Conservation (phyloP, 768 basidiomycete genomes). For the Suillus subalutaceus region DNA sequence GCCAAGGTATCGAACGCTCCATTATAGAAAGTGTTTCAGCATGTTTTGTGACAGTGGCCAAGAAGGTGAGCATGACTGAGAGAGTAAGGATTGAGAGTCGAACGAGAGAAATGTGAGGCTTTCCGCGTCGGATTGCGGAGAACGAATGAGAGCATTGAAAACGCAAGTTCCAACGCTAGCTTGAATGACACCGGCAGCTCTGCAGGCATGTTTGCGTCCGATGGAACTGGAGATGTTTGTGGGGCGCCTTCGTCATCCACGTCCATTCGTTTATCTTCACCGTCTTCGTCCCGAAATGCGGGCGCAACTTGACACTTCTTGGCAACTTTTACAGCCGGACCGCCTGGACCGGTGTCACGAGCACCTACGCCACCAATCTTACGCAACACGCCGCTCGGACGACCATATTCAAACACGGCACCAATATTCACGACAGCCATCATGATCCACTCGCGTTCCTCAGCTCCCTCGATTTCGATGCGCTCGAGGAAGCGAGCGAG, state of each 20-base stretch:
- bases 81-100: constrained; percentile 85
- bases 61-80: constrained; percentile 84
- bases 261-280: constrained; percentile 63
- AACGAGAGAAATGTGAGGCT: constrained; percentile 55
- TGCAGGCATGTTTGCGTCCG: constrained; percentile 34
- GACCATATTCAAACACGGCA: constrained; percentile 87
- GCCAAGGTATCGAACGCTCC: constrained; percentile 86
- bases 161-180: constrained; percentile 78
- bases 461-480: constrained; percentile 76
- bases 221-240: constrained; percentile 32
- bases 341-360: constrained; percentile 38
- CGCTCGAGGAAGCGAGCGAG: constrained; percentile 88
- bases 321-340: constrained; percentile 48
- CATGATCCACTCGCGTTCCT: constrained; percentile 94
- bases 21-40: constrained; percentile 60
- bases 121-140: constrained; percentile 66
- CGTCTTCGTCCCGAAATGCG: constrained; percentile 35
- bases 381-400: constrained; percentile 67
- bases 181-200: constrained; percentile 70
- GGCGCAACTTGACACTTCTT: constrained; percentile 41
- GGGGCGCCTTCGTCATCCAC: constrained; percentile 53
- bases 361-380: constrained; percentile 54
- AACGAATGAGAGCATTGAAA: constrained; percentile 72
- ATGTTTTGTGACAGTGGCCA: constrained; percentile 75
- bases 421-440: constrained; percentile 89